Conservation (phyloP, 208 protist genomes). For the Acanthamoeba polyphaga region DNA sequence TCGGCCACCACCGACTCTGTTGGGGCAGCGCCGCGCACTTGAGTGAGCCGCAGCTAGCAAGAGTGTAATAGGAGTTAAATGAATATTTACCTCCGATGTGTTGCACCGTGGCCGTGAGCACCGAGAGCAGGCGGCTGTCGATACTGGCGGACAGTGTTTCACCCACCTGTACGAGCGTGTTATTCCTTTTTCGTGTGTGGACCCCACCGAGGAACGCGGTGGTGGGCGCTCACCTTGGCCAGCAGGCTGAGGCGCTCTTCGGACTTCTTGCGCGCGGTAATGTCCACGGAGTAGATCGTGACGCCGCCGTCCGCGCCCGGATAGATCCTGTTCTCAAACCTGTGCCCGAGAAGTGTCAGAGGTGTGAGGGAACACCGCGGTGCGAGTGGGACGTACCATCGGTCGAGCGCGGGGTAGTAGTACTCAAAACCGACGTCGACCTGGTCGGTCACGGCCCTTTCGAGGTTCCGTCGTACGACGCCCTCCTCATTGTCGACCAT, state of each 20-base stretch:
- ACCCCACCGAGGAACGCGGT: no score
- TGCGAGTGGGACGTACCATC: background rate
- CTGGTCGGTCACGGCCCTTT: background rate
- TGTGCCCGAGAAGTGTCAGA: no score
- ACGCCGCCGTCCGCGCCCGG: background rate
- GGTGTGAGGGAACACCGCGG: background rate
- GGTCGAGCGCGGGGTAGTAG: background rate
- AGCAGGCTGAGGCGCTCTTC: background rate
- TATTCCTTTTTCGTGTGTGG: no score
- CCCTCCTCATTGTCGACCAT: slow-evolving; percentile 39
- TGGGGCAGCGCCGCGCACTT: background rate
- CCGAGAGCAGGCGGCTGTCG: background rate
- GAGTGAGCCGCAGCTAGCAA: no score
- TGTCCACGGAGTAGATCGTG: background rate
- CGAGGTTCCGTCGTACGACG: background rate
- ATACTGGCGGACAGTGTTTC: background rate
- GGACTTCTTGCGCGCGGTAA: background rate
- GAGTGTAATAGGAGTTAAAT: background rate
- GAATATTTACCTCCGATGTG: background rate
- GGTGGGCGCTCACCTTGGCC: background rate
- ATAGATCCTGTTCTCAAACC: slow-evolving; percentile 28
- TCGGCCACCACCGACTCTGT: background rate
- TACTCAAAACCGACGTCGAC: slow-evolving; percentile 9
- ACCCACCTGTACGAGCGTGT: background rate
- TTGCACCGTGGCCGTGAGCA: background rate